Evolutionary conservation across 306 rosid genomes (phyloP), one percentile per base, ranked within the genome.

Genomic region (Mimosa bimucronata): DNA sequence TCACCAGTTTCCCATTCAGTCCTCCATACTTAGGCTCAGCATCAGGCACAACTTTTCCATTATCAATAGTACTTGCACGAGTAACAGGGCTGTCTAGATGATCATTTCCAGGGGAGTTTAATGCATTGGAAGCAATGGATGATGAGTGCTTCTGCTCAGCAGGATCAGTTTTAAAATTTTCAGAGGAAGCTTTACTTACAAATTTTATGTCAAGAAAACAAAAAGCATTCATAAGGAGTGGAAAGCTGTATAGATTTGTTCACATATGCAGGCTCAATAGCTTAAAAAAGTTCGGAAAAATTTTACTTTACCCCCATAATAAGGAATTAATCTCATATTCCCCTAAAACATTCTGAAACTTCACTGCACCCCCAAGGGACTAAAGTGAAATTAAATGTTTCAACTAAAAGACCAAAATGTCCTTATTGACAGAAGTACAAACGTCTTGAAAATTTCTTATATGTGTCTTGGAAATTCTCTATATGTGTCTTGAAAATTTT

Each of bases 151-250:
- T 53, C 73, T 42, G 73, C 34, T 77, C 79, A 37, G 76, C 38
- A 62, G 76, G 41, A 74, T 12, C 66, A 18, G 78, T 55, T 57
- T 52, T 28, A 75, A 79, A 71, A 70, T 52, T 71, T 78, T 81
- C 79, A 10, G 7, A 19, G 55, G 71, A 57, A 75, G 80, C 18
- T 25, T 72, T 41, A 42, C 80, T 82, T 75, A 29, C 37, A 72
- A 53, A 74, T 40, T 65, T n/a, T 45, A 64, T 26, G 74, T 31
- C 71, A 57, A 75, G n/a, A 38, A 68, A 64, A 80, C 31, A 67
- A 58, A 10, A 25, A 12, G 57, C 23, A 57, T 65, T 44, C 29
- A 61, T 69, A 61, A 41, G 44, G 74, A 57, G 38, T 2, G 18
- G 26, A 73, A 72, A 66, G 41, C 38, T 30, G 46, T 12, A 77